Conservation (phyloP, 2,329 filamentous ascomycete species). For the Aspergillus vadensis region DNA sequence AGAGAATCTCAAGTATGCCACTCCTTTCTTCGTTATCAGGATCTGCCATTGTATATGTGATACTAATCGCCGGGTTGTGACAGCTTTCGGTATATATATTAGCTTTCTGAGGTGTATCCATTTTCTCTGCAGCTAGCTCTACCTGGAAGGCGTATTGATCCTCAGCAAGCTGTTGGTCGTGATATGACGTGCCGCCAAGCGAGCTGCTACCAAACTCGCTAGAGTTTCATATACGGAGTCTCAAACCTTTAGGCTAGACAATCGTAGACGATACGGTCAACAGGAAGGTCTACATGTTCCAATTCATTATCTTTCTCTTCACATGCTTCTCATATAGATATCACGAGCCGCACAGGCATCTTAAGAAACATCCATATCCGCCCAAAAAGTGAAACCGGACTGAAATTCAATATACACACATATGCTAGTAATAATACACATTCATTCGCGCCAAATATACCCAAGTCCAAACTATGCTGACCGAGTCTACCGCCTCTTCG, state of each 20-base stretch:
- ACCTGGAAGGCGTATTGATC: background rate
- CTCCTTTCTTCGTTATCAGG: background rate
- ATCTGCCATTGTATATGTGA: background rate
- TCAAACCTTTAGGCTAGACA: background rate
- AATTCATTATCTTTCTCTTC: background rate
- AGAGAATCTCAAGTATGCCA: conserved; percentile 52
- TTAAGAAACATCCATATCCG: too few relatives aligned
- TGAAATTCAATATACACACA: conserved; percentile 8
- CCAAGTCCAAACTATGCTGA: background rate
- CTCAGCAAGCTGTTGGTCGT: background rate
- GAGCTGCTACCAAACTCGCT: background rate
- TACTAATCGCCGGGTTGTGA: background rate
- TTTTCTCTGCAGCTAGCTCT: too few relatives aligned
- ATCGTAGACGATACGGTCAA: too few relatives aligned
- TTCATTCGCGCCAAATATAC: conserved; percentile 6
- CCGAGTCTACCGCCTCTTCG: background rate
- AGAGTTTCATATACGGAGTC: background rate
- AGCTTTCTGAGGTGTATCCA: background rate
- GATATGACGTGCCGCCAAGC: too few relatives aligned
- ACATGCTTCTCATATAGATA: too few relatives aligned
- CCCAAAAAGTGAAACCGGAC: too few relatives aligned
- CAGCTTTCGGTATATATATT: conserved; percentile 28
- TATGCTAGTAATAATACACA: conserved; percentile 11
- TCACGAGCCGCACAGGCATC: too few relatives aligned
- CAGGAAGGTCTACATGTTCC: too few relatives aligned